Conservation (phyloP, 192 early-diverging fungal genomes). For the Physocladia obscura region DNA sequence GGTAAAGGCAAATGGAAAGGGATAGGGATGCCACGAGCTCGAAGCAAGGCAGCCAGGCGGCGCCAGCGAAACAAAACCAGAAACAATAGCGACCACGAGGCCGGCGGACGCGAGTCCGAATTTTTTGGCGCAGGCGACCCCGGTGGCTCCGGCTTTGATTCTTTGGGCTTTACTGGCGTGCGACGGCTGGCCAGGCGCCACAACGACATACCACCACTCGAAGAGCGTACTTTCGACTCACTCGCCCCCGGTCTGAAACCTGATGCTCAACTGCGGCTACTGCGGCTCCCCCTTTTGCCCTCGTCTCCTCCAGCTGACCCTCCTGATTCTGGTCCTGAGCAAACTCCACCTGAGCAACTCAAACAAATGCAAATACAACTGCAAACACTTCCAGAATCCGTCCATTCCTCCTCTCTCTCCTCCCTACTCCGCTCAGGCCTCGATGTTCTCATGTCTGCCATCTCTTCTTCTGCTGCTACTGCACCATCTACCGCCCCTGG, state of each 20-base stretch:
- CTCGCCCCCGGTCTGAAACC: conserved; percentile 74
- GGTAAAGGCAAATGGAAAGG: too few relatives aligned
- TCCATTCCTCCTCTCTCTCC: too few relatives aligned
- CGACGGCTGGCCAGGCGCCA: background rate
- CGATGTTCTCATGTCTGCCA: conserved; percentile 4
- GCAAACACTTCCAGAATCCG: background rate
- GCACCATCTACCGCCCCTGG: background rate
- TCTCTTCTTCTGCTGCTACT: background rate
- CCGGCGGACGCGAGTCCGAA: too few relatives aligned
- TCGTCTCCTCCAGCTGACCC: background rate
- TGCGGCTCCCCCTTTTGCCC: background rate
- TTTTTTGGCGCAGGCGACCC: too few relatives aligned
- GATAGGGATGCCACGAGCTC: too few relatives aligned
- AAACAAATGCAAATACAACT: background rate
- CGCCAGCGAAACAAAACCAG: too few relatives aligned
- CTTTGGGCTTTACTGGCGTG: background rate
- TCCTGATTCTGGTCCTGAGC: too few relatives aligned
- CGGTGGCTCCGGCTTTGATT: too few relatives aligned
- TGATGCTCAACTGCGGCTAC: background rate
- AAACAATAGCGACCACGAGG: too few relatives aligned
- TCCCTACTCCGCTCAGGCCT: conserved; percentile 1
- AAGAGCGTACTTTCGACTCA: conserved; percentile 79
- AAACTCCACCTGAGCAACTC: background rate
- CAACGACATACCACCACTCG: conserved; percentile 55
- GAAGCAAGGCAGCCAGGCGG: too few relatives aligned